Conservation (phyloP, 768 basidiomycete species). For the Coprinellus aureogranulatus region DNA sequence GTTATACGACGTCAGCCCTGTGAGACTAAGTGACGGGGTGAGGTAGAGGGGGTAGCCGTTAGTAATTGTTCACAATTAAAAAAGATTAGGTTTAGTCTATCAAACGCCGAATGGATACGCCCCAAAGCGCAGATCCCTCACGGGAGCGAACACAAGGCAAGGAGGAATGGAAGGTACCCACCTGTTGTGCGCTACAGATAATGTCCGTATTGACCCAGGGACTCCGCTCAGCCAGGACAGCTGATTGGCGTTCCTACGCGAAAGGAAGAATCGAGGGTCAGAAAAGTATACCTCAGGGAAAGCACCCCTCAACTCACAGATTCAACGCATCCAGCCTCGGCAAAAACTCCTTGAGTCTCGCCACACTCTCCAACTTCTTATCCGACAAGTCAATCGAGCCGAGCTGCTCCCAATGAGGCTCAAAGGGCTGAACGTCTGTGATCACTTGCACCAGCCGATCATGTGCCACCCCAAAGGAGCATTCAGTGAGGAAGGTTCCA, state of each 20-base stretch:
- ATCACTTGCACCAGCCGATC: constrained; percentile 89
- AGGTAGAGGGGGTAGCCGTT: no score
- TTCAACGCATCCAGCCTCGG: constrained; percentile 73
- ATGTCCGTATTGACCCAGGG: constrained; percentile 66
- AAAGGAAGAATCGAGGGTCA: constrained; percentile 9
- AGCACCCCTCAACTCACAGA: constrained; percentile 53
- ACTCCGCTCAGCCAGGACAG: constrained; percentile 80
- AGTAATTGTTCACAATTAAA: no score
- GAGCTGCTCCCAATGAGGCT: constrained; percentile 90
- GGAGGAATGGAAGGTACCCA: constrained; percentile 32
- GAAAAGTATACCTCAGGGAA: constrained; percentile 7
- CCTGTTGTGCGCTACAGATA: constrained; percentile 77
- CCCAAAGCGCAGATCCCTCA: not conserved
- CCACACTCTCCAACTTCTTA: constrained; percentile 77
- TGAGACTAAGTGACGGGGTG: constrained; percentile 51
- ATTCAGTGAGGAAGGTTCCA: constrained; percentile 82
- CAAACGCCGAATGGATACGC: constrained; percentile 2
- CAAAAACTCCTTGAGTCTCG: constrained; percentile 83
- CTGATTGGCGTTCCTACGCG: constrained; percentile 63
- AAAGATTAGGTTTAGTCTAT: constrained; percentile 6
- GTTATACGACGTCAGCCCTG: constrained; percentile 81
- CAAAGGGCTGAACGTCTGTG: constrained; percentile 92
- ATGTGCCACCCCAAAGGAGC: constrained; percentile 93
- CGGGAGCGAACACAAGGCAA: not conserved
- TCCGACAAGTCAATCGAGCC: constrained; percentile 68